A percentile compares a stretch with the other conserved stretches of the same genome.
Conservation (phyloP, 2,329 filamentous ascomycete genomes). For the Aureobasidium sp. region DNA sequence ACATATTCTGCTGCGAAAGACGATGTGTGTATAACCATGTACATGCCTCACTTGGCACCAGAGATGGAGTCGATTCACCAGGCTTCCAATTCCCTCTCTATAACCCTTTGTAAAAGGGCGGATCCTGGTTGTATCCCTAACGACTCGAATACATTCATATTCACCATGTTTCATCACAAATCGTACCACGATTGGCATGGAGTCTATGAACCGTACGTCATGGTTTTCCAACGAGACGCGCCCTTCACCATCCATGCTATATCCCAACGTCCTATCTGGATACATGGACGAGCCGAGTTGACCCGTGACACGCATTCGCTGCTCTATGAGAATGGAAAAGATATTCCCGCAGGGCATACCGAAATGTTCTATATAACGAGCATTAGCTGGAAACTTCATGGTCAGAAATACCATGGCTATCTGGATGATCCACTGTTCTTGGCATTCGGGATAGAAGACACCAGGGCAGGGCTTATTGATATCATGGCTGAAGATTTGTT, state of each 20-base stretch:
- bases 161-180: conserved; percentile 51
- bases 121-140: conserved; percentile 38
- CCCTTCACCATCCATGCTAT: conserved; percentile 47
- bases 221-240: conserved; percentile 41
- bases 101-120: conserved; percentile 46
- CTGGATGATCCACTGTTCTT: conserved; percentile 49
- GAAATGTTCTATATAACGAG: conserved; percentile 54
- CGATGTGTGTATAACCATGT: conserved; percentile 38
- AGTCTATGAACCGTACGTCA: conserved; percentile 49
- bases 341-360: conserved; percentile 26
- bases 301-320: conserved; percentile 20
- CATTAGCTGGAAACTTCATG: conserved; percentile 46
- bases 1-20: conserved; percentile 31
- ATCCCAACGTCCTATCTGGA: conserved; percentile 47
- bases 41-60: conserved; percentile 34
- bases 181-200: conserved; percentile 40
- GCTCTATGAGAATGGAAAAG: conserved; percentile 17
- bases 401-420: conserved; percentile 47
- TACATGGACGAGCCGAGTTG: conserved; percentile 39
- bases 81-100: conserved; percentile 49
- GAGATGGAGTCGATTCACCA: conserved; percentile 47
- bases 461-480: conserved; percentile 42
- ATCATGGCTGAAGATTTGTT: conserved; percentile 44
- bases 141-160: conserved; percentile 46
- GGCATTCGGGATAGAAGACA: conserved; percentile 50